Evolutionary conservation across 768 basidiomycete species (phyloP), one percentile per base, ranked within the genome.

Genomic region (Wakefieldia striispora): DNA sequence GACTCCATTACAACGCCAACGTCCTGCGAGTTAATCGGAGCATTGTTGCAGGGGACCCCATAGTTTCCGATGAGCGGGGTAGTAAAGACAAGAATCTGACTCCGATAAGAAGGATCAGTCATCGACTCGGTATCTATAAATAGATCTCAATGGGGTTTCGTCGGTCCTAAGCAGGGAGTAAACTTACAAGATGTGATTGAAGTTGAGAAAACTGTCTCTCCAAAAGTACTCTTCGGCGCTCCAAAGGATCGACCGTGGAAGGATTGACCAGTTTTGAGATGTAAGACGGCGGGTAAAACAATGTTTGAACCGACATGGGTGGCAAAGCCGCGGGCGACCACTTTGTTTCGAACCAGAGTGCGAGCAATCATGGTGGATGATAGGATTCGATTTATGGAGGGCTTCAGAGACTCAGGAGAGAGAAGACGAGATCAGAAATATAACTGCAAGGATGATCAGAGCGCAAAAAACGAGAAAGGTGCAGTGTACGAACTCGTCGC

Each of bases 51-150:
- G 6, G 97, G 97, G 9, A 99, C 93, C 46, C 97, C 97, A 63
- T 99, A 99, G 70, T 99, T 99, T 35, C 97, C 97, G 57, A 99
- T 97, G 70, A 99, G 82, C 10, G 97, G 97, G 0, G 95, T 88
- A 38, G 97, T 99, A 75, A 99, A 99, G 49, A 99, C 97, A 55
- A 99, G 82, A 64, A 99, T 95, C 71, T 99, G 97, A 43, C 92
- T 88, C 29, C 92, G 89, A 71, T 99, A 98, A 8, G 97, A 98
- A 7, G 97, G 97, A 68, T 99, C 97, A 33, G 97, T 99, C 97
- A 99, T 97, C 8, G 93, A 97, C 72, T 99, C 97, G 40, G 95
- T 98, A 69, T 99, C 94, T 95, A 64, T n/a, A 35, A 23, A 17
- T 51, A 55, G 51, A 53, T 9, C 16, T 48, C 45, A 59, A 41